Base-by-base conservation (phyloP, 2,329 filamentous ascomycete genomes). In the Colletotrichum orchidophilum region DNA sequence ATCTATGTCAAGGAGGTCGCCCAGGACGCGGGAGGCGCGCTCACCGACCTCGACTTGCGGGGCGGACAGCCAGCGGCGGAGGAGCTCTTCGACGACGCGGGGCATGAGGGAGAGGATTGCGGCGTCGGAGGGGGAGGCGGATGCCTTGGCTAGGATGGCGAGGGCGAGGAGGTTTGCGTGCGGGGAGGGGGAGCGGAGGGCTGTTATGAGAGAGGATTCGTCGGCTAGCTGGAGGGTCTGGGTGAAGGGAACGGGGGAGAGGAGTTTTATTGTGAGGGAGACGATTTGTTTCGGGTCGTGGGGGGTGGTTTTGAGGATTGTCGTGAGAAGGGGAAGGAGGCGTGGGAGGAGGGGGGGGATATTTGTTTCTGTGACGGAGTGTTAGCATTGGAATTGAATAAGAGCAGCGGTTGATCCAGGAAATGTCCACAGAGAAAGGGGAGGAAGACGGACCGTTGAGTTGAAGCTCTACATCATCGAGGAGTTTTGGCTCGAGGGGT, bases 401-500 rank as follows among this genome's bases (percentile, higher is more conserved):
- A 26, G 13, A 1, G 6, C 26, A 7, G 59, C 70, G 54, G 73
- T 68, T 68, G 21, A 18, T 35, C 29, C 4, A 68, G 50, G 24
- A 50, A 18, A 9, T 4, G 13, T 2, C 5, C 26, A 13, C 8
- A 3, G 21, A 18, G 29, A 29, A 18, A 15, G 42, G n/a, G 13
- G 18, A 13, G 33, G 29, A 3, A 33, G 12, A 69, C 77, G 29
- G 76, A 87, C 88, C 86, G 52, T 83, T 90, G 18, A 91, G 81
- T 75, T 91, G 88, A 4, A 91, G 83, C 75, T 88, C 86, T 54
- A 91, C 85, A 75, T 89, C 81, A 75, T 91, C 89, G 70, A 91
- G 87, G 2, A 91, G 81, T 74, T 86, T 86, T 12, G 80, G 79
- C 70, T 86, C 79, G 42, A 88, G 80, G 0, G 81, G 77, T 1